Evolutionary conservation across 2,329 filamentous ascomycete species (phyloP), one percentile per base, ranked within the genome.

Genomic region (Exophiala bonariae): DNA sequence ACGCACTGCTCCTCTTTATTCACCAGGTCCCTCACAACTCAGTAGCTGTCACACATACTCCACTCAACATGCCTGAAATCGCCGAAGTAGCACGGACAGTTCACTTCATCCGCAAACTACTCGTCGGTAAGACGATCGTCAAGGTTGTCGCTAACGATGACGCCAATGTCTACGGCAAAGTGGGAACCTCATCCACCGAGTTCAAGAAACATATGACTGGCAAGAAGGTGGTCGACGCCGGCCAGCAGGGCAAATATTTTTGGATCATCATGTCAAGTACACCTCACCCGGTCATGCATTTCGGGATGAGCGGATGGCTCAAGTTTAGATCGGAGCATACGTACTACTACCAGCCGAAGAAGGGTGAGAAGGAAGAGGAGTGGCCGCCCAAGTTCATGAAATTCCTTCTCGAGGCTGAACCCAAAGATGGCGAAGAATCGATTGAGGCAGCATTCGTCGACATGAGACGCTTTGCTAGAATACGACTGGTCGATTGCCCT

Each of bases 221-320:
- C 3, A 92, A 87, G 61, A 89, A 82, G 62, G 82, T 86, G 23
- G 59, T 79, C 32, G 79, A 77, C 44, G 87, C 87, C 3, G 87
- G 87, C 3, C 89, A 87, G 50, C 93, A 96, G 65, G 93, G 93
- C 8, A 99, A 97, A 78, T 97, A 97, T 64, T 97, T 99, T 66
- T 99, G 93, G 76, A 75, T 97, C 17, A 83, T 89, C 30, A 87
- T 88, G 80, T 78, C 80, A 19, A 78, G 79, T 8, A 79, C 89
- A 9, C 91, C 92, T 1, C 93, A 97, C 68, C 81, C 87, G 0
- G 81, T 97, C 22, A 89, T 95, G 82, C 90, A 95, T 66, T 84
- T 95, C 59, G 89, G 89, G 33, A 80, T 80, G 77, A 72, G 75
- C 13, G 83, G 93, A 5, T 97, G 93, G 93, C 77, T 97, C 41